Base-by-base conservation (phyloP, 129 eudicot species). In the Silybum marianum region DNA sequence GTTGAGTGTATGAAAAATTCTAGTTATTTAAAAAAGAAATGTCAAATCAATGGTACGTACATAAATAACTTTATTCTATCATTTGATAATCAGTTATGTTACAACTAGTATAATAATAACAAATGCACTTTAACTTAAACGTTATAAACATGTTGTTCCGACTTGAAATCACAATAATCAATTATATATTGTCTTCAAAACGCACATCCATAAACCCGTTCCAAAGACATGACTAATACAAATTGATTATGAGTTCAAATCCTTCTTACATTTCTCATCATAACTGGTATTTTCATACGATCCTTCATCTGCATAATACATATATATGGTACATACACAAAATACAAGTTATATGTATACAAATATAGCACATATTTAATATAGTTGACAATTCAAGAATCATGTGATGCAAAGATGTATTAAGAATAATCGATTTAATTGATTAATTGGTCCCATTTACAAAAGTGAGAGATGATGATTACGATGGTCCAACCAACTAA, bases 401-500 rank as follows among this genome's bases (percentile, higher is more conserved):
- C 63, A 54, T 54, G 21, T 54, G 22, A 54, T 54, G 22, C 7
- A 54, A 54, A 66, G 23, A 63, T 7, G 60, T 34, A 62, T 58
- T 54, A n/a, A 63, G 65, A 63, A 30, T n/a, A 18, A 76, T 32
- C 12, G 5, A 19, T 32, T 51, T n/a, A 76, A 19, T 30, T 22
- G 58, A 25, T 30, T 34, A 72, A 39, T 71, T 4, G 74, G 82
- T 77, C 86, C 82, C 82, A 16, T 83, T 58, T 60, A 4, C 4
- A 39, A 60, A 83, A 71, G 78, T 58, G 78, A 77, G 71, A 77
- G 82, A 70, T 16, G 78, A 46, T 77, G 86, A 83, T 58, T 3
- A 58, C 16, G 86, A 83, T 83, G 62, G 74, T 83, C 74, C 82
- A 83, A 38, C 86, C 25, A 60, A 38, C 51, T 65, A 82, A 77